Percentiles rank a stretch among this genome's conserved stretches.
These are phyloP conservation scores for Zelonia costaricensis DNA, from an alignment of 208 protist genomes.

Conservation along the genomic window DNA sequence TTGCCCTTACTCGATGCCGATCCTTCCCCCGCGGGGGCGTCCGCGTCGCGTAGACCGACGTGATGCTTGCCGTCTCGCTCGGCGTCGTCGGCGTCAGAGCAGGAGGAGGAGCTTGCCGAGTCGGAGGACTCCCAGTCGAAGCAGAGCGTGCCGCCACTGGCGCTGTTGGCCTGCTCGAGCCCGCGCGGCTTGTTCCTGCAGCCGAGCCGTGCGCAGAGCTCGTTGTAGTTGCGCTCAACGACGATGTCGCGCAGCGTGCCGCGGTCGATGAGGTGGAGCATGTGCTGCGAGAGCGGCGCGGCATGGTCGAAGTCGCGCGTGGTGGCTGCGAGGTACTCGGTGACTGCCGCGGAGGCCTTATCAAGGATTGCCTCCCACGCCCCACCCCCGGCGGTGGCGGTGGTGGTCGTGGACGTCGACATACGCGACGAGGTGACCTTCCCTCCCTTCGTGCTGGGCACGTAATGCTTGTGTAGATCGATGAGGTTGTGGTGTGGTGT, in stretches of 20 bases:
- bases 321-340: slow-evolving; percentile 51
- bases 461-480: no score
- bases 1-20: background rate
- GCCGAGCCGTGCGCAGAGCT: slow-evolving; percentile 64
- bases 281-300: slow-evolving; percentile 36
- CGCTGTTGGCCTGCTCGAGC: slow-evolving; percentile 3
- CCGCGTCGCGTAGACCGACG: no score
- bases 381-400: slow-evolving; percentile 12
- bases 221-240: slow-evolving; percentile 66
- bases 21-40: background rate
- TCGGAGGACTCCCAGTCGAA: slow-evolving; percentile 26
- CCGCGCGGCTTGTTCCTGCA: slow-evolving; percentile 47
- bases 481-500: no score
- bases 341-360: slow-evolving; percentile 47
- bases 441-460: no score
- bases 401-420: background rate
- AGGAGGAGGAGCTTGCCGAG: slow-evolving; percentile 13
- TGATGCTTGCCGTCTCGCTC: slow-evolving; percentile 9
- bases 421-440: no score
- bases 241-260: slow-evolving; percentile 55
- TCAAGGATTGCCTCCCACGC: slow-evolving; percentile 76
- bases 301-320: slow-evolving; percentile 41
- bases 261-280: slow-evolving; percentile 67
- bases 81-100: background rate
- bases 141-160: slow-evolving; percentile 1